Conservation (phyloP, 2,329 filamentous ascomycete species). For the Sarocladiaceae sp. region DNA sequence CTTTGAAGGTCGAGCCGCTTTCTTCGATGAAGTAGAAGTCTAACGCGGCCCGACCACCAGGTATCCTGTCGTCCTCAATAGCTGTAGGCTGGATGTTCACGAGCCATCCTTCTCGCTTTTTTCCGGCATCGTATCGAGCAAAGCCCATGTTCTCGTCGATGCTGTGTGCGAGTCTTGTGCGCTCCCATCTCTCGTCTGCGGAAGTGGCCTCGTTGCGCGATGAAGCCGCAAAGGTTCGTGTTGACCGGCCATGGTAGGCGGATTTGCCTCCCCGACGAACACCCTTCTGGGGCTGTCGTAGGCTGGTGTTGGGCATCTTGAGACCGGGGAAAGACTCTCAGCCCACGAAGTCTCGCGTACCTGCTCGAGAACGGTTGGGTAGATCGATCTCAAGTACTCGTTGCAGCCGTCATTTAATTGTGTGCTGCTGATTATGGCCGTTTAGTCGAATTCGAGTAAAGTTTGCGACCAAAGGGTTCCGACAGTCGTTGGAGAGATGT, state of each 20-base stretch:
- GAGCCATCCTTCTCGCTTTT: slow-evolving; percentile 79
- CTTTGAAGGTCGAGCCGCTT: slow-evolving; percentile 86
- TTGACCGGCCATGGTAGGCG: slow-evolving; percentile 63
- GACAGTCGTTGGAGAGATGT: neutral
- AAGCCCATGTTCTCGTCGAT: slow-evolving; percentile 98
- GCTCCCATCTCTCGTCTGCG: slow-evolving; percentile 87
- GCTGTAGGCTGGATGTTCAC: slow-evolving; percentile 90
- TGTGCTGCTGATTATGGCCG: slow-evolving; percentile 7
- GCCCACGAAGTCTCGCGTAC: neutral
- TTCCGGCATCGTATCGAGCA: slow-evolving; percentile 81
- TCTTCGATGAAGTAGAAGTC: slow-evolving; percentile 97
- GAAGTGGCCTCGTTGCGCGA: slow-evolving; percentile 80
- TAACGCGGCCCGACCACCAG: slow-evolving; percentile 79
- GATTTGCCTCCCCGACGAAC: slow-evolving; percentile 63
- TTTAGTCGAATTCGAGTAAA: neutral
- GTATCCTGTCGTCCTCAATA: slow-evolving; percentile 76
- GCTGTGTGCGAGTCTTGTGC: slow-evolving; percentile 70
- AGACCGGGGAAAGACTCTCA: slow-evolving; percentile 5
- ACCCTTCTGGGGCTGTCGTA: slow-evolving; percentile 57
- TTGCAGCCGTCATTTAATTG: slow-evolving; percentile 11
- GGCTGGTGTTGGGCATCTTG: slow-evolving; percentile 54
- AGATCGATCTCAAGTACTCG: slow-evolving; percentile 4
- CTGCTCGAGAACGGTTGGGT: neutral
- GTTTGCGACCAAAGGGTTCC: neutral
- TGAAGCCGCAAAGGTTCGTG: slow-evolving; percentile 74